Base-by-base conservation (phyloP, 805 yeast species). In the Sungouiella thailandica region DNA sequence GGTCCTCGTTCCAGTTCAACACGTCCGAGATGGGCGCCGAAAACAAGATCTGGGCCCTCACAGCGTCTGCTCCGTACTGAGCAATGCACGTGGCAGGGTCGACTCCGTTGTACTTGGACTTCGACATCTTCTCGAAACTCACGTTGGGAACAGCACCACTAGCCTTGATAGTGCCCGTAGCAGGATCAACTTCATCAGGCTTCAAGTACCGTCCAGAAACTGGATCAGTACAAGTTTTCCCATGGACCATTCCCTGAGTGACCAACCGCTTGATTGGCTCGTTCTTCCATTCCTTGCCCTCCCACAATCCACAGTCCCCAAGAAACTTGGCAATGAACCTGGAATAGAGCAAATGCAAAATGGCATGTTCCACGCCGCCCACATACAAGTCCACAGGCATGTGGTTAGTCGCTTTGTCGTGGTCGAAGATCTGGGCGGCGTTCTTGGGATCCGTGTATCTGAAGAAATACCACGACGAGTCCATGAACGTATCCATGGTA, bases 231-330 rank as follows among this genome's bases (percentile, higher is more conserved):
- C 55, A 84, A 0, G 98, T 93, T 50, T 76, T 78, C 3, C 97
- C 97, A 41, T 90, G 96, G 3, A 93, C 98, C 98, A 93, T 93
- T 12, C 98, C 98, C 57, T 90, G 97, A 2, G 97, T 89, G 2
- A 90, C 80, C 23, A 93, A 66, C 39, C 73, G 74, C 36, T 65
- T 72, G 51, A 93, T 78, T 2, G 98, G 98, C 52, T 93, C 98
- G 16, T 85, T 87, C 3, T 61, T 60, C 30, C 64, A 44, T 2
- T 56, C 53, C 2, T 66, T 55, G 5, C 87, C 87, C 34, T 72
- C 65, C 89, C 95, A 87, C 42, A 71, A 50, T 2, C 87, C 88
- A 22, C 70, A 68, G 16, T 76, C 71, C 10, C 75, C 72, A 23
- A 90, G 55, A 47, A 90, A 87, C 52, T 90, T 90, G 17, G 94